These are phyloP conservation scores for Chernovozyma aurita DNA, from an alignment of 1,139 yeast species.

Conservation along the genomic window DNA sequence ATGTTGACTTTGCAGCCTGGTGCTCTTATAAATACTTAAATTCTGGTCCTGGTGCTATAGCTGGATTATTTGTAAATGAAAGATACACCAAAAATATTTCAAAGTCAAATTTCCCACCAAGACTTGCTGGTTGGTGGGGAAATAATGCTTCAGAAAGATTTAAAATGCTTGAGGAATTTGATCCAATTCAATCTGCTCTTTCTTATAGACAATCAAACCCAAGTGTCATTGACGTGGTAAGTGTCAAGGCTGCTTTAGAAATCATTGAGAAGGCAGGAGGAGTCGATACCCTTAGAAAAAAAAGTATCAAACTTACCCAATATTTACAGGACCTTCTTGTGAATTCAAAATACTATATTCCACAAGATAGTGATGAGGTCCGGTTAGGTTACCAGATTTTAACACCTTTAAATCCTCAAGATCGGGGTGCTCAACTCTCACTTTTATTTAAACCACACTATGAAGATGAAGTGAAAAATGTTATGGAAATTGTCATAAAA, in stretches of 20 bases:
- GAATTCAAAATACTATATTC: slow-evolving; percentile 39
- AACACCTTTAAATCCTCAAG: slow-evolving; percentile 56
- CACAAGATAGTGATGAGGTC: slow-evolving; percentile 16
- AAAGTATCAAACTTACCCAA: slow-evolving; percentile 56
- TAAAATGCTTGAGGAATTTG: slow-evolving; percentile 73
- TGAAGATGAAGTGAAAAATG: slow-evolving; percentile 30
- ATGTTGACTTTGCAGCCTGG: slow-evolving; percentile 91
- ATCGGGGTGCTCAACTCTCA: slow-evolving; percentile 82
- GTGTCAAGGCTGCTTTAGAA: slow-evolving; percentile 63
- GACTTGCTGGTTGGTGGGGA: slow-evolving; percentile 99
- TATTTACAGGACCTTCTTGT: slow-evolving; percentile 48
- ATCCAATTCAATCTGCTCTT: slow-evolving; percentile 77
- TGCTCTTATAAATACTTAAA: slow-evolving; percentile 90
- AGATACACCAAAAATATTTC: slow-evolving; percentile 33
- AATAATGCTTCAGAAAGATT: slow-evolving; percentile 67
- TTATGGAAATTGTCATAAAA: slow-evolving; percentile 61
- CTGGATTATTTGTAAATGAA: slow-evolving; percentile 74
- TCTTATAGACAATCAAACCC: slow-evolving; percentile 94
- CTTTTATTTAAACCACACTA: slow-evolving; percentile 56
- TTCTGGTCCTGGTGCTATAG: slow-evolving; percentile 91
- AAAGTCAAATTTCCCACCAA: slow-evolving; percentile 41
- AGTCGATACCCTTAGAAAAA: slow-evolving; percentile 47
- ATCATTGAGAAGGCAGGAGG: slow-evolving; percentile 64
- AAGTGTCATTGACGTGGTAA: slow-evolving; percentile 75
- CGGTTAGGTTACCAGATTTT: slow-evolving; percentile 58